Evolutionary conservation across 257 asterid species (phyloP).

Genomic region (Solanum ossicruentum): DNA sequence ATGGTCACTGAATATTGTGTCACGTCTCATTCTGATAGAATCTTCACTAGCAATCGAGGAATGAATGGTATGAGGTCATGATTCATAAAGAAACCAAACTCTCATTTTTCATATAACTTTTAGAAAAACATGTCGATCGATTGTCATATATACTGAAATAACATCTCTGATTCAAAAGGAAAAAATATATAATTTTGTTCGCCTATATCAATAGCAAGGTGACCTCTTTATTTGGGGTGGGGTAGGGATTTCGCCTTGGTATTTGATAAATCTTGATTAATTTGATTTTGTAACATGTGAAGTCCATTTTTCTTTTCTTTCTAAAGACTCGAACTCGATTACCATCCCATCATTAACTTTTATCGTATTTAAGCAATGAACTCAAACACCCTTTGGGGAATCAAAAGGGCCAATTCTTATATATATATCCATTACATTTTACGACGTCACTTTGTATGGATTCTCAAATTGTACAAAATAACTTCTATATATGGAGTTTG

Average conservation of each 20-base stretch:
- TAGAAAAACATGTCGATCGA: too few relatives aligned
- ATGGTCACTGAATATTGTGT: too few relatives aligned
- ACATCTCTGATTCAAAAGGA: too few relatives aligned
- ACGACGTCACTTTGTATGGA: not conserved
- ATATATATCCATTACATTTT: not conserved
- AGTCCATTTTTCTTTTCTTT: too few relatives aligned
- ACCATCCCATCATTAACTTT: rapidly evolving
- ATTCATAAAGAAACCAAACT: not conserved
- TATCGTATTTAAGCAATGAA: not conserved
- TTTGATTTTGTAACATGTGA: too few relatives aligned
- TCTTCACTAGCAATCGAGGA: too few relatives aligned
- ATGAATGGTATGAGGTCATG: not conserved
- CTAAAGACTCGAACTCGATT: too few relatives aligned
- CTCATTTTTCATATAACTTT: not conserved
- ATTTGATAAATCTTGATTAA: too few relatives aligned
- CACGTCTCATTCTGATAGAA: too few relatives aligned
- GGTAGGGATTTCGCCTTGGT: too few relatives aligned
- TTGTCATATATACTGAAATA: too few relatives aligned
- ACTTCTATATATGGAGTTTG: not conserved
- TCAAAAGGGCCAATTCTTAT: not conserved
- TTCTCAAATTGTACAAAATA: not conserved
- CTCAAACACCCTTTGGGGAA: not conserved
- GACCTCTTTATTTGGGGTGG: not conserved
- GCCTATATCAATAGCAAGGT: not conserved
- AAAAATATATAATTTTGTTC: not conserved